Conservation (phyloP, 306 rosid genomes). For the Quercus glauca region DNA sequence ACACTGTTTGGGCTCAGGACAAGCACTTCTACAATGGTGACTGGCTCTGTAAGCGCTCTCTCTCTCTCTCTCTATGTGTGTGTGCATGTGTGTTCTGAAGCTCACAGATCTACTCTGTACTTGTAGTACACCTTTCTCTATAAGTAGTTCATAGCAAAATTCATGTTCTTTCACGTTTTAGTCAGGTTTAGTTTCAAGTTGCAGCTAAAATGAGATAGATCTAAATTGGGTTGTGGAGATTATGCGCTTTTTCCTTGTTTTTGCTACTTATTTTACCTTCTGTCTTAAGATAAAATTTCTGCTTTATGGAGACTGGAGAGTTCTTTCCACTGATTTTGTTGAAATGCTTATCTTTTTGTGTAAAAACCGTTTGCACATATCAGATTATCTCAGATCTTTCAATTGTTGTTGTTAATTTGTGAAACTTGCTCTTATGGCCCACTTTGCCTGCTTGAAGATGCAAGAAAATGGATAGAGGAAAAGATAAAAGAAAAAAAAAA, state of each 20-base stretch:
- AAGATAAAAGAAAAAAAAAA: background rate
- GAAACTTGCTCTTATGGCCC: background rate
- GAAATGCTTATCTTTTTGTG: background rate
- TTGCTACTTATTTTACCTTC: background rate
- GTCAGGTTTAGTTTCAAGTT: conserved; percentile 1
- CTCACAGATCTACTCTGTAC: conserved; percentile 19
- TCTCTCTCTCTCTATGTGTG: background rate
- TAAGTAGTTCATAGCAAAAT: background rate
- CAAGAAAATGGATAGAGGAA: background rate
- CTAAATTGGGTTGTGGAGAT: conserved; percentile 22
- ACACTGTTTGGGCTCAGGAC: conserved; percentile 68
- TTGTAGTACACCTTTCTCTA: background rate
- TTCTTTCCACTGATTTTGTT: background rate
- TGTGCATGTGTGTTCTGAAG: background rate
- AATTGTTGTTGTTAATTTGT: background rate
- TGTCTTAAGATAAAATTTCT: background rate
- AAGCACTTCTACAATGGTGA: conserved; percentile 86
- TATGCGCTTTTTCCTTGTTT: background rate
- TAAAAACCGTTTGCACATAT: conserved; percentile 6
- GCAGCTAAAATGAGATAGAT: conserved; percentile 29
- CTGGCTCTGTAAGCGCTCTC: conserved; percentile 74
- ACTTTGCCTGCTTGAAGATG: background rate
- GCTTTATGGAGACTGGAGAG: background rate
- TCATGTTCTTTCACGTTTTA: background rate
- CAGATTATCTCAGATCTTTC: conserved; percentile 12